Percentiles rank a stretch among this genome's conserved stretches.
Evolutionary conservation across 371 early-diverging fungal species (phyloP).

Genomic region (Lichtheimia hyalospora): DNA sequence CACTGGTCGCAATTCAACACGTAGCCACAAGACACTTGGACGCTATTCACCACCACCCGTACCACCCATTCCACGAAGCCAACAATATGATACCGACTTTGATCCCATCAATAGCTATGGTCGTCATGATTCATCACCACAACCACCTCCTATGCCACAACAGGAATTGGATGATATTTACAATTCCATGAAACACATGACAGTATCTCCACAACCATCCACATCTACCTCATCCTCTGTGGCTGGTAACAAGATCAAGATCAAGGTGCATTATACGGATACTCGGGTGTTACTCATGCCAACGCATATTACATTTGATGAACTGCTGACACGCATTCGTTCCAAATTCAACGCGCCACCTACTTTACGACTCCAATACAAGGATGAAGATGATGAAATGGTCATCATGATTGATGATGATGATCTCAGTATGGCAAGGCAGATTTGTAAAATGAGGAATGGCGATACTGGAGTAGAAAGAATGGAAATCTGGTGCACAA

Average conservation of each 20-base stretch:
- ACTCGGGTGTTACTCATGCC: constrained; percentile 16
- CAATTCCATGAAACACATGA: constrained; percentile 24
- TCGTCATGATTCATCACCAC: constrained; percentile 18
- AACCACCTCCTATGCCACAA: too few relatives aligned
- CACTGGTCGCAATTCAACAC: constrained; percentile 15
- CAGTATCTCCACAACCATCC: constrained; percentile 18
- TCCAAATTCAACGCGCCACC: constrained; percentile 22
- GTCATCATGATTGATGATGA: constrained; percentile 91
- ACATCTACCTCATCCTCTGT: constrained; percentile 20
- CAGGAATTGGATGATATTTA: constrained; percentile 34
- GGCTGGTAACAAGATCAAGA: constrained; percentile 19
- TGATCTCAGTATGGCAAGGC: constrained; percentile 84
- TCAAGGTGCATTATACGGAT: constrained; percentile 21
- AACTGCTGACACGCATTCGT: constrained; percentile 15
- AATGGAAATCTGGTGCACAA: constrained; percentile 11
- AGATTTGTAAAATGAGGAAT: constrained; percentile 8
- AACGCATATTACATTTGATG: constrained; percentile 18
- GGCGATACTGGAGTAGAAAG: neutral
- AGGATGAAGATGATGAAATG: constrained; percentile 86
- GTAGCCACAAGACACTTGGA: constrained; percentile 16
- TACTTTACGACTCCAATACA: constrained; percentile 70
- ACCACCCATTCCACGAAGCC: constrained; percentile 27
- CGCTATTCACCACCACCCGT: constrained; percentile 36
- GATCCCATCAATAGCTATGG: constrained; percentile 22
- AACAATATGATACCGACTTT: constrained; percentile 6